A percentile compares a stretch with the other conserved stretches of the same genome.
Evolutionary conservation across 2,329 filamentous ascomycete species (phyloP).

Genomic region (Pyrenophora tritici-repentis): DNA sequence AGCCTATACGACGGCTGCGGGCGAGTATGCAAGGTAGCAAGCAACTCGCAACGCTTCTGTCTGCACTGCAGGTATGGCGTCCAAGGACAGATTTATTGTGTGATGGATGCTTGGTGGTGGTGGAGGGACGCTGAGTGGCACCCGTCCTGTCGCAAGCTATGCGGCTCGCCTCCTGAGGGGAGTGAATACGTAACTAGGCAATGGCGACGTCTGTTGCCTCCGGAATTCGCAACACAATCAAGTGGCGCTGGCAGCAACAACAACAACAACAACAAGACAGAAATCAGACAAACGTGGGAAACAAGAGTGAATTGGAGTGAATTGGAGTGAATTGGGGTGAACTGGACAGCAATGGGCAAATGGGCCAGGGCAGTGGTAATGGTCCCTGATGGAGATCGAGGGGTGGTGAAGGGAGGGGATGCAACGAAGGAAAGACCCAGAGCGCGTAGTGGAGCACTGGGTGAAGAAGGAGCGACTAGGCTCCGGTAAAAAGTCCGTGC

Average conservation of each 20-base stretch:
- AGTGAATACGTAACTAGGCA: slow-evolving; percentile 35
- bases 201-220: slow-evolving; percentile 29
- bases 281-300: slow-evolving; percentile 1
- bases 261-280: slow-evolving; percentile 16
- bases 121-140: slow-evolving; percentile 16
- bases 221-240: slow-evolving; percentile 24
- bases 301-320: slow-evolving; percentile 4
- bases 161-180: slow-evolving; percentile 39
- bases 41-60: slow-evolving; percentile 40
- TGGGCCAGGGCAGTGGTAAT: slow-evolving; percentile 19
- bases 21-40: slow-evolving; percentile 40
- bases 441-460: slow-evolving; percentile 36
- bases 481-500: slow-evolving; percentile 38
- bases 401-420: slow-evolving; percentile 28
- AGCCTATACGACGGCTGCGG: slow-evolving; percentile 37
- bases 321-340: too few relatives aligned
- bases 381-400: slow-evolving; percentile 33
- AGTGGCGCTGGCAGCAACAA: slow-evolving; percentile 9
- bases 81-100: slow-evolving; percentile 20
- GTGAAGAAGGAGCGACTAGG: slow-evolving; percentile 39
- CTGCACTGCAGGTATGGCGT: slow-evolving; percentile 25
- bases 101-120: slow-evolving; percentile 16
- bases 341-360: slow-evolving; percentile 11
- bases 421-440: slow-evolving; percentile 33
- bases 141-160: slow-evolving; percentile 22